phyloP scores from a whole-genome alignment of 768 basidiomycete species.

The Leccinum arenicola region DNA sequence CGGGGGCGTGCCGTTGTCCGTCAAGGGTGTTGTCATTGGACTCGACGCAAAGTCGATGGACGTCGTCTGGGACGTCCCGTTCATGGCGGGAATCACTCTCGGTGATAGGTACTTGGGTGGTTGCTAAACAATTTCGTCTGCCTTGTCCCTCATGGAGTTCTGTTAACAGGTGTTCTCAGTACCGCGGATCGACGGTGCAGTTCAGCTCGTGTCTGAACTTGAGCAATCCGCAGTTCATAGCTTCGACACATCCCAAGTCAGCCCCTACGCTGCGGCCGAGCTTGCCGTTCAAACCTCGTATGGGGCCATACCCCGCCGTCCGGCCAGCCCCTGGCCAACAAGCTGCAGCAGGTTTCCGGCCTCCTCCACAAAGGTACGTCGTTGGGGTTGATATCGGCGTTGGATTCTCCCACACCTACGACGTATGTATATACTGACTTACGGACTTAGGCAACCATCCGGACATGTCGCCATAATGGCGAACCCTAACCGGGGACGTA shows the following conservation, averaged over 20 bases:
- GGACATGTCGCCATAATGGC: constrained; percentile 68
- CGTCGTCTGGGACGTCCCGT: constrained; percentile 93
- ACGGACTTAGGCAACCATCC: constrained; percentile 29
- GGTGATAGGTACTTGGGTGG: constrained; percentile 60
- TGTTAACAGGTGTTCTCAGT: constrained; percentile 73
- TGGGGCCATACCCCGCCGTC: constrained; percentile 64
- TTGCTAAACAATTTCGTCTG: neutral
- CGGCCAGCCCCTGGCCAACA: constrained; percentile 44
- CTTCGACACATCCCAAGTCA: constrained; percentile 61
- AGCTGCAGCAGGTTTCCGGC: constrained; percentile 60
- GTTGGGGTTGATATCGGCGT: neutral
- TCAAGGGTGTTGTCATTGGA: constrained; percentile 93
- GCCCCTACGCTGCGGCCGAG: constrained; percentile 47
- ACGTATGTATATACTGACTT: neutral
- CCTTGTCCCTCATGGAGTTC: neutral
- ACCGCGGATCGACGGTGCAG: constrained; percentile 86
- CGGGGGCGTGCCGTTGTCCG: constrained; percentile 84
- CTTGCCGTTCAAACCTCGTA: constrained; percentile 60
- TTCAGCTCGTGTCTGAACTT: constrained; percentile 90
- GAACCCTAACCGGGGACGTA: constrained; percentile 60
- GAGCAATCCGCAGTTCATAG: constrained; percentile 79
- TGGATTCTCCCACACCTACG: neutral
- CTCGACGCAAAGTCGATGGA: constrained; percentile 87
- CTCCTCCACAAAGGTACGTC: constrained; percentile 31
- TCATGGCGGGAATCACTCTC: constrained; percentile 89